A percentile compares a stretch with the other conserved stretches of the same genome.
Evolutionary conservation across 1,284 basidiomycete genomes (phyloP).

Genomic region (Austroboletus olivaceoglutinosus): DNA sequence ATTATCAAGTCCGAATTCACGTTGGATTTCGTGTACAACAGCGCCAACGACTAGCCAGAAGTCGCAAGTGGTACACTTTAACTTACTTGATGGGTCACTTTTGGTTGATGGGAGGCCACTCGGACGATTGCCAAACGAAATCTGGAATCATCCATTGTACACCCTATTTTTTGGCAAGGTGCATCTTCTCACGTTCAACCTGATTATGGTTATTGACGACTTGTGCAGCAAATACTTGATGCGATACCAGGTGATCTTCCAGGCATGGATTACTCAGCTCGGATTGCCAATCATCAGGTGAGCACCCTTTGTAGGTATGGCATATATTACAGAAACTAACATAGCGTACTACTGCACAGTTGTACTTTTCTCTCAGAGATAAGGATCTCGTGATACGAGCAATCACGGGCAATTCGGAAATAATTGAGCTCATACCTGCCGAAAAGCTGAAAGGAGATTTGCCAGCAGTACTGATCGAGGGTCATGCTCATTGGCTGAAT

Average conservation of each 20-base stretch:
- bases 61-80: conserved; percentile 34
- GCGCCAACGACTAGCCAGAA: conserved; percentile 3
- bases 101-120: conserved; percentile 40
- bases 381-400: conserved; percentile 34
- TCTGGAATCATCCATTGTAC: conserved; percentile 36
- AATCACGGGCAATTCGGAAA: no score
- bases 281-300: conserved; percentile 26
- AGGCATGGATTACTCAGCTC: conserved; percentile 39
- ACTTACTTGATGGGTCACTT: conserved; percentile 43
- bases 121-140: conserved; percentile 37
- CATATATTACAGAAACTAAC: not conserved
- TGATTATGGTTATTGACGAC: conserved; percentile 14
- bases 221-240: conserved; percentile 38
- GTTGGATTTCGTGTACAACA: conserved; percentile 37
- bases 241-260: conserved; percentile 35
- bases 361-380: conserved; percentile 31
- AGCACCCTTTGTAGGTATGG: not conserved
- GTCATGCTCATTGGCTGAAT: conserved; percentile 41
- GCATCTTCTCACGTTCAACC: conserved; percentile 40
- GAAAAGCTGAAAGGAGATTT: conserved; percentile 36
- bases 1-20: conserved; percentile 26
- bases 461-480: conserved; percentile 33
- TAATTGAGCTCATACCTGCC: conserved; percentile 39
- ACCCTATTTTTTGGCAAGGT: conserved; percentile 33
- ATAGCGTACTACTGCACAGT: conserved; percentile 33